A percentile compares a stretch with the other conserved stretches of the same genome.
phyloP scores from a whole-genome alignment of 2,329 filamentous ascomycete genomes.

The Exophiala lecanii-corni region DNA sequence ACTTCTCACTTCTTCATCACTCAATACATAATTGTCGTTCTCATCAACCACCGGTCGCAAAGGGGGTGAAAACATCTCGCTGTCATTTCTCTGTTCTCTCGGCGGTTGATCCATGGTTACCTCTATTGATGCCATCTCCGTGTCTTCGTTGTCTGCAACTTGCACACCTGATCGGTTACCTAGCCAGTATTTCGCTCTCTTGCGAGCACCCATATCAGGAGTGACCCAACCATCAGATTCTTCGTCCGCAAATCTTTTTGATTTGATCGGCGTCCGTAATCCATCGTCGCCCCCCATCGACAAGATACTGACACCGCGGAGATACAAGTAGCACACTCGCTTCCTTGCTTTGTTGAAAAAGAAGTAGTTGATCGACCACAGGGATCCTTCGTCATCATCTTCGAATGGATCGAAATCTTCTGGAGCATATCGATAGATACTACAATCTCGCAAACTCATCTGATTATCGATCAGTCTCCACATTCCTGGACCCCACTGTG shows the following conservation, averaged over 20 bases:
- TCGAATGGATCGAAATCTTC: slow-evolving; percentile 79
- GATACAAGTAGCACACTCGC: slow-evolving; percentile 88
- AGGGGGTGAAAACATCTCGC: slow-evolving; percentile 26
- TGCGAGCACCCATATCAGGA: slow-evolving; percentile 59
- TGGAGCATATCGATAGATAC: slow-evolving; percentile 83
- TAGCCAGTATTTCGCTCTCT: slow-evolving; percentile 85
- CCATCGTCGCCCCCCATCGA: slow-evolving; percentile 60
- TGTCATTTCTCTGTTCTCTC: slow-evolving; percentile 21
- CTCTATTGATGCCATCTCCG: slow-evolving; percentile 32
- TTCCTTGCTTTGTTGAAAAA: slow-evolving; percentile 94
- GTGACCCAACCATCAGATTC: slow-evolving; percentile 43
- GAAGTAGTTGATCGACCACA: slow-evolving; percentile 96
- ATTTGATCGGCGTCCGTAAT: slow-evolving; percentile 39
- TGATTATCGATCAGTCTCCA: slow-evolving; percentile 92
- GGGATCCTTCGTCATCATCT: slow-evolving; percentile 85
- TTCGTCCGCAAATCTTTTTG: slow-evolving; percentile 45
- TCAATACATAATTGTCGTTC: slow-evolving; percentile 41
- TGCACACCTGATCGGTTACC: slow-evolving; percentile 56
- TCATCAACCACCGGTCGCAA: slow-evolving; percentile 35
- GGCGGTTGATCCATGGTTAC: slow-evolving; percentile 4
- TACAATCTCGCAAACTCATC: slow-evolving; percentile 86
- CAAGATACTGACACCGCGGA: slow-evolving; percentile 73
- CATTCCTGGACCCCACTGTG: slow-evolving; percentile 77
- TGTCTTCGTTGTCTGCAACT: slow-evolving; percentile 42
- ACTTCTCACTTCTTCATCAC: slow-evolving; percentile 40